phyloP scores from a whole-genome alignment of 2,329 filamentous ascomycete species.

The Colletotrichum godetiae region DNA sequence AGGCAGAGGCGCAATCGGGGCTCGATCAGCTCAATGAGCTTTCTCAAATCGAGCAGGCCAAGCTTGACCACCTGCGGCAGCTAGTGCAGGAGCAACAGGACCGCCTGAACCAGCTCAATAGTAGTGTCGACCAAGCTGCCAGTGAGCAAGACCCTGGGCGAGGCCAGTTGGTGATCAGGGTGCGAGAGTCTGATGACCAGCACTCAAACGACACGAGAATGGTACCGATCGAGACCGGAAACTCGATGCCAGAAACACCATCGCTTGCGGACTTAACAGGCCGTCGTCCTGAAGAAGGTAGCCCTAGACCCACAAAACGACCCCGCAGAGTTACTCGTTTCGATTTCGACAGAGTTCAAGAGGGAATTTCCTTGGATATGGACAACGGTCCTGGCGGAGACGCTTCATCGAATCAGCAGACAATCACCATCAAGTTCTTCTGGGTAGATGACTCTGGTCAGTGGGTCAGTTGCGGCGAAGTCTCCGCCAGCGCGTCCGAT shows the following conservation, averaged over 20 bases:
- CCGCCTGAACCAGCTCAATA: neutral
- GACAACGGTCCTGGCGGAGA: neutral
- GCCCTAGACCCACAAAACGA: neutral
- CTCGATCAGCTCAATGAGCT: constrained; percentile 2
- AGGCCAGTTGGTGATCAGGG: neutral
- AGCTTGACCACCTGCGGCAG: neutral
- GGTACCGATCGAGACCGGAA: neutral
- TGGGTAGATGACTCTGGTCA: neutral
- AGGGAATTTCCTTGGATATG: neutral
- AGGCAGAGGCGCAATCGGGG: neutral
- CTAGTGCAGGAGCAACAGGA: neutral
- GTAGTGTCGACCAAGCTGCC: neutral
- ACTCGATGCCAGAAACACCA: neutral
- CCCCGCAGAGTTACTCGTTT: neutral
- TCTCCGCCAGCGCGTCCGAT: neutral
- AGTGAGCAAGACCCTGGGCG: neutral
- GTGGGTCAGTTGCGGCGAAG: neutral
- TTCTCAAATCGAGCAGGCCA: neutral
- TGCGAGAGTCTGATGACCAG: neutral
- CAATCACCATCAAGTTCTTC: neutral
- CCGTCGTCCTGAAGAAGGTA: neutral
- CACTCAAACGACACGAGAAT: neutral
- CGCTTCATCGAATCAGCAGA: neutral
- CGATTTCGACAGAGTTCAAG: constrained; percentile 1
- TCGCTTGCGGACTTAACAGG: neutral